phyloP scores from a whole-genome alignment of 2,329 filamentous ascomycete genomes.

The Alternaria atra region DNA sequence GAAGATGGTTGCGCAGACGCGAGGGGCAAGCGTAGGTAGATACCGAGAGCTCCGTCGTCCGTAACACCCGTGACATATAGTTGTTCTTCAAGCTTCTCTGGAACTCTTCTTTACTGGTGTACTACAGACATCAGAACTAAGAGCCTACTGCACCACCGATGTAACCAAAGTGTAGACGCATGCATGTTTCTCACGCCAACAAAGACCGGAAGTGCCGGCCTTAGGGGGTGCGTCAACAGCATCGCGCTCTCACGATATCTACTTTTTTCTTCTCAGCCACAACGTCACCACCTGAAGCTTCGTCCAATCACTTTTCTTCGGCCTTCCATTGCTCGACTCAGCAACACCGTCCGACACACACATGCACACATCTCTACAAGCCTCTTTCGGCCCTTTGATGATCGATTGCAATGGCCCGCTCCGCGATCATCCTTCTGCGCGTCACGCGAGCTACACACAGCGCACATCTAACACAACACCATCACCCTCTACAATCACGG shows the following conservation, averaged over 20 bases:
- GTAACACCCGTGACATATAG: neutral
- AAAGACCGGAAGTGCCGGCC: slow-evolving; percentile 1
- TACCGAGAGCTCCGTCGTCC: neutral
- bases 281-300: slow-evolving; percentile 7
- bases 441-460: neutral
- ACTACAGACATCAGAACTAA: neutral
- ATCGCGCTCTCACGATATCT: slow-evolving; percentile 10
- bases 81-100: neutral
- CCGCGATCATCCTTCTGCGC: slow-evolving; percentile 7
- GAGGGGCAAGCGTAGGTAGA: neutral
- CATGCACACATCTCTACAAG: neutral
- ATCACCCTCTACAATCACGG: neutral
- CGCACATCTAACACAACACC: neutral
- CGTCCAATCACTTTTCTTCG: neutral
- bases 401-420: slow-evolving; percentile 15
- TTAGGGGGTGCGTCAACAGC: neutral
- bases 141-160: slow-evolving; percentile 2
- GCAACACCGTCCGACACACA: neutral
- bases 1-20: neutral
- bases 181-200: neutral
- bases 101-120: neutral
- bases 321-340: neutral
- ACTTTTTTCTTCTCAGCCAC: slow-evolving; percentile 8
- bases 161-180: neutral
- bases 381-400: slow-evolving; percentile 10